Percentiles rank a stretch among this genome's conserved stretches.
These are phyloP conservation scores for Microdochium paspali DNA, from an alignment of 2,329 filamentous ascomycete genomes.

Conservation along the genomic window DNA sequence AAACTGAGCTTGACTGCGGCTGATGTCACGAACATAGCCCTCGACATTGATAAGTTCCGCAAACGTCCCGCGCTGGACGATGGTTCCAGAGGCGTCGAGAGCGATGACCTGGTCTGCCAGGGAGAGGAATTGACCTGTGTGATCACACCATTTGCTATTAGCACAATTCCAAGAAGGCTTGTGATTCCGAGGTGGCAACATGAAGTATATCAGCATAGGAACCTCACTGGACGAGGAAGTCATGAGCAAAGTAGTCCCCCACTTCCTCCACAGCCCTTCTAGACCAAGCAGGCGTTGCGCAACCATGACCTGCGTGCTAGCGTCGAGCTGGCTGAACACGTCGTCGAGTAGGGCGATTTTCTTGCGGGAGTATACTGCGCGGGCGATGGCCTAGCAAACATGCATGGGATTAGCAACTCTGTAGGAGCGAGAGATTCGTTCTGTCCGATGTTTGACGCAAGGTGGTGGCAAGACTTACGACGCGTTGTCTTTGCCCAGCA, in stretches of 20 bases:
- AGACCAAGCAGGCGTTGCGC: conserved; percentile 18
- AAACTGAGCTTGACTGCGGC: conserved; percentile 8
- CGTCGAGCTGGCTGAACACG: conserved; percentile 27
- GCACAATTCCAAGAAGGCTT: conserved; percentile 16
- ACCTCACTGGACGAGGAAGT: conserved; percentile 2
- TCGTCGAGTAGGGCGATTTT: conserved; percentile 25
- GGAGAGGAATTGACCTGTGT: conserved; percentile 20
- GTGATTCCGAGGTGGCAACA: too few species aligned
- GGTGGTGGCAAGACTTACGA: conserved; percentile 11
- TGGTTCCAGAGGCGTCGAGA: conserved; percentile 22
- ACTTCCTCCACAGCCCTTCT: conserved; percentile 15
- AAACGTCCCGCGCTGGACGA: conserved; percentile 34
- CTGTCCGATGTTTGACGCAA: too few species aligned
- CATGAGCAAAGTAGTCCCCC: conserved; percentile 19
- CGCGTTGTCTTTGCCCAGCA: conserved; percentile 10
- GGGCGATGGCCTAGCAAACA: conserved; percentile 25
- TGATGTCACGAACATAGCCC: conserved; percentile 13
- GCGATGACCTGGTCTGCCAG: conserved; percentile 30
- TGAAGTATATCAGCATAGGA: conserved; percentile 29
- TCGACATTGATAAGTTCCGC: conserved; percentile 19
- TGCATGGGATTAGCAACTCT: too few species aligned
- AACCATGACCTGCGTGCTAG: conserved; percentile 19
- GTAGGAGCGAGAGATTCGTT: too few species aligned
- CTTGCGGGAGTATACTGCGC: conserved; percentile 25
- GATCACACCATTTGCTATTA: conserved; percentile 32